These are phyloP conservation scores for Ceratocystis diversiconidia DNA, from an alignment of 2,329 filamentous ascomycete genomes.

Conservation along the genomic window DNA sequence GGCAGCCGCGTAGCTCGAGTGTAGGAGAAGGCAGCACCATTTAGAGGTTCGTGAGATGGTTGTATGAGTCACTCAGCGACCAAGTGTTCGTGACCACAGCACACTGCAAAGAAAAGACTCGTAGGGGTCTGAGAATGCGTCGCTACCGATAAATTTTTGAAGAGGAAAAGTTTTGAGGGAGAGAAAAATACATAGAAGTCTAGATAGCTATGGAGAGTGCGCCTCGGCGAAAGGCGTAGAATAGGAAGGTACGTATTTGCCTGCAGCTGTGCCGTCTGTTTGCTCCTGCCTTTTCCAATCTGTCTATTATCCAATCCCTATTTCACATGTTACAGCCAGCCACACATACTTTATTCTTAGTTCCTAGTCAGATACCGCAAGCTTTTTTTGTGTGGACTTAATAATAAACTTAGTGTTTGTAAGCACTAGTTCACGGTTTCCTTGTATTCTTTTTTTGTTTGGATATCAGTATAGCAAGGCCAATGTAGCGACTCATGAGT, in stretches of 20 bases:
- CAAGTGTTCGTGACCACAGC: background rate
- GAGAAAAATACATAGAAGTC: background rate
- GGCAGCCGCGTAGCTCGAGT: background rate
- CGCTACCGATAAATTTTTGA: too few species aligned
- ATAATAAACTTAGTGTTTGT: too few species aligned
- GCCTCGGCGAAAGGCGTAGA: background rate
- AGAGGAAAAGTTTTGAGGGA: background rate
- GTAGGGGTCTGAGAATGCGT: too few species aligned
- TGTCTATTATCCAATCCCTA: background rate
- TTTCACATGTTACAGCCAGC: background rate
- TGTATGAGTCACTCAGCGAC: background rate
- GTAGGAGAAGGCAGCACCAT: background rate
- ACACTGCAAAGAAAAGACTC: background rate
- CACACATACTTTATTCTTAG: too few species aligned
- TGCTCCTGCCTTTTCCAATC: background rate
- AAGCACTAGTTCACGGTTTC: too few species aligned
- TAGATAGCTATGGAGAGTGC: background rate
- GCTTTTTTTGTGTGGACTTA: too few species aligned
- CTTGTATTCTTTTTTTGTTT: too few species aligned
- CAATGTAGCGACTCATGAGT: background rate
- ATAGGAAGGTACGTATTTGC: background rate
- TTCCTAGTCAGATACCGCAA: too few species aligned
- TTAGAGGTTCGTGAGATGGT: background rate
- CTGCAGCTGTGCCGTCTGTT: background rate
- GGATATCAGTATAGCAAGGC: background rate